Conservation (phyloP, 2,329 filamentous ascomycete species). For the Monilinia polystroma region DNA sequence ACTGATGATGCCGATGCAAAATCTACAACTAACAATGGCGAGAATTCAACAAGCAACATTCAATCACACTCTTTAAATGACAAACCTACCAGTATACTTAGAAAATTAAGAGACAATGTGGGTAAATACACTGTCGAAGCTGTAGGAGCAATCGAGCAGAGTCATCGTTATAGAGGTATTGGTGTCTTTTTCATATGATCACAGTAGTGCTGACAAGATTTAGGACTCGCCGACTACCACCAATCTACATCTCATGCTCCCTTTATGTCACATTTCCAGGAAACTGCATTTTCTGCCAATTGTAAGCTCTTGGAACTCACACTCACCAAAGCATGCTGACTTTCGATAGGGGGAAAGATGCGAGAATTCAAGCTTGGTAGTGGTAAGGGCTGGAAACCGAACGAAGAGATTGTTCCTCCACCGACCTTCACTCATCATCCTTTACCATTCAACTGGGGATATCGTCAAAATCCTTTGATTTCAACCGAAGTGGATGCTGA, state of each 20-base stretch:
- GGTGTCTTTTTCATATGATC: not conserved
- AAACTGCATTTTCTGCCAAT: conserved; percentile 69
- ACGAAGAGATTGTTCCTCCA: conserved; percentile 74
- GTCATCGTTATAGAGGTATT: conserved; percentile 77
- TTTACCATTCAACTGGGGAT: conserved; percentile 75
- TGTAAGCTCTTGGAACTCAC: conserved; percentile 48
- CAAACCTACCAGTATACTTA: conserved; percentile 55
- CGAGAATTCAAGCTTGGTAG: conserved; percentile 67
- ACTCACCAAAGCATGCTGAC: conserved; percentile 28
- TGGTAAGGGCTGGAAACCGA: conserved; percentile 55
- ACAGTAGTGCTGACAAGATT: conserved; percentile 13
- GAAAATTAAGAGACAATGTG: conserved; percentile 68
- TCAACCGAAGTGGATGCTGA: conserved; percentile 42
- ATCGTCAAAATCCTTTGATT: conserved; percentile 78
- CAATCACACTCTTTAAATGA: conserved; percentile 51
- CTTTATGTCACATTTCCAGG: conserved; percentile 69
- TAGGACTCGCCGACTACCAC: conserved; percentile 80
- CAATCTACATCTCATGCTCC: conserved; percentile 67
- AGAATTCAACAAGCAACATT: conserved; percentile 36
- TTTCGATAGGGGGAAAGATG: conserved; percentile 51
- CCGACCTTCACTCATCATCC: conserved; percentile 74
- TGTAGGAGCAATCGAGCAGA: conserved; percentile 71
- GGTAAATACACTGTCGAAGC: conserved; percentile 66
- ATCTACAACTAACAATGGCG: conserved; percentile 1
- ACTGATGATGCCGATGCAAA: conserved; percentile 38